These are phyloP conservation scores for Rhinocladiella similis DNA, from an alignment of 2,329 filamentous ascomycete species.

Conservation along the genomic window DNA sequence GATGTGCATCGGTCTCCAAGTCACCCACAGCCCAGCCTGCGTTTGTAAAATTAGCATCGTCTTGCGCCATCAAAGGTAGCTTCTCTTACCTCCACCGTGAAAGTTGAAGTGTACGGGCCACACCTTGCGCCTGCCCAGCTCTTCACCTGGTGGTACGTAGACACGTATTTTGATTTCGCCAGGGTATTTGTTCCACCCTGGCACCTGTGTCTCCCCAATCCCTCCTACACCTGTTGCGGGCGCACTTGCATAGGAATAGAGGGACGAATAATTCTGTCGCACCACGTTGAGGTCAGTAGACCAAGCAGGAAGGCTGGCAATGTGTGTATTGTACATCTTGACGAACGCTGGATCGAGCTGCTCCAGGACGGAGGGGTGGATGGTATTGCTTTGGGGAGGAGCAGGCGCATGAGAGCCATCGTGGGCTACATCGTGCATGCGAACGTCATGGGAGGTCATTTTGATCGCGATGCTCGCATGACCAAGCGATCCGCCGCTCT, in stretches of 20 bases:
- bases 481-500: background rate
- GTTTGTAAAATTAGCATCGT: slow-evolving; percentile 8
- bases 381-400: slow-evolving; percentile 15
- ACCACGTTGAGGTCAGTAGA: slow-evolving; percentile 27
- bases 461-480: slow-evolving; percentile 2
- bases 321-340: slow-evolving; percentile 29
- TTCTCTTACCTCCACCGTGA: slow-evolving; percentile 28
- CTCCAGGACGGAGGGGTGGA: slow-evolving; percentile 27
- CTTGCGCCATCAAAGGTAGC: background rate
- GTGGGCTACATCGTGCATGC: slow-evolving; percentile 15
- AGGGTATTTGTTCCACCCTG: slow-evolving; percentile 29
- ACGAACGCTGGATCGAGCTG: slow-evolving; percentile 29
- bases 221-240: slow-evolving; percentile 29
- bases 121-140: slow-evolving; percentile 26
- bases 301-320: slow-evolving; percentile 23
- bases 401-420: slow-evolving; percentile 1
- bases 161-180: slow-evolving; percentile 29
- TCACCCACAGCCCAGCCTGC: slow-evolving; percentile 29
- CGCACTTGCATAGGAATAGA: slow-evolving; percentile 28
- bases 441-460: slow-evolving; percentile 19
- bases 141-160: slow-evolving; percentile 30
- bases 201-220: slow-evolving; percentile 29
- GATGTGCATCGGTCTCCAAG: slow-evolving; percentile 29
- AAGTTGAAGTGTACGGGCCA: slow-evolving; percentile 32
- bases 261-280: slow-evolving; percentile 26